phyloP scores from a whole-genome alignment of 352 stramenopile species.

The Proteromonas lacertae region DNA sequence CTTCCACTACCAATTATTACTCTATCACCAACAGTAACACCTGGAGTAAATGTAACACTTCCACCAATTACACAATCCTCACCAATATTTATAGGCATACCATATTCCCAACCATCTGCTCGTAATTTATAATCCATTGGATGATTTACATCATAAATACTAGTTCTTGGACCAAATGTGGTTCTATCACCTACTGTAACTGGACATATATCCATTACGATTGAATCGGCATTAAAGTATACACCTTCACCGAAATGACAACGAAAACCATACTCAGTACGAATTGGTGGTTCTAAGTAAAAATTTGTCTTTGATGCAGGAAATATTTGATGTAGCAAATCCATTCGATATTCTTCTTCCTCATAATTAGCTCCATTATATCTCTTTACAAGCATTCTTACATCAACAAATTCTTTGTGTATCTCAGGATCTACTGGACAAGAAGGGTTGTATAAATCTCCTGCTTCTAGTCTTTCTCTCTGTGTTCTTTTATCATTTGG shows the following conservation, averaged over 20 bases:
- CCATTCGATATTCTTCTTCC: neutral
- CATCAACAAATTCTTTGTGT: neutral
- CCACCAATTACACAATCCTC: constrained; percentile 40
- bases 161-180: constrained; percentile 26
- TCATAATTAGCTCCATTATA: neutral
- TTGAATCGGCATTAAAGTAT: constrained; percentile 49
- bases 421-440: neutral
- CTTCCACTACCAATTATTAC: constrained; percentile 25
- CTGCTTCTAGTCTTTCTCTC: neutral
- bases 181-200: constrained; percentile 30
- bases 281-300: constrained; percentile 33
- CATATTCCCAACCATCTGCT: constrained; percentile 13
- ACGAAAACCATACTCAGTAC: constrained; percentile 44
- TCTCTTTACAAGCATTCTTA: neutral
- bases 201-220: constrained; percentile 30
- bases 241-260: constrained; percentile 25
- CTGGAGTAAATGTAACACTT: constrained; percentile 21
- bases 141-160: constrained; percentile 33
- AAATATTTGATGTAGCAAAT: neutral
- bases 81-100: constrained; percentile 24
- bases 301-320: neutral
- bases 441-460: neutral
- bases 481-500: too few species aligned
- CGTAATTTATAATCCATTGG: constrained; percentile 19
- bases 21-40: constrained; percentile 22